Conservation (phyloP, 164 flowering plant genomes). For the Kingdonia uniflora region DNA sequence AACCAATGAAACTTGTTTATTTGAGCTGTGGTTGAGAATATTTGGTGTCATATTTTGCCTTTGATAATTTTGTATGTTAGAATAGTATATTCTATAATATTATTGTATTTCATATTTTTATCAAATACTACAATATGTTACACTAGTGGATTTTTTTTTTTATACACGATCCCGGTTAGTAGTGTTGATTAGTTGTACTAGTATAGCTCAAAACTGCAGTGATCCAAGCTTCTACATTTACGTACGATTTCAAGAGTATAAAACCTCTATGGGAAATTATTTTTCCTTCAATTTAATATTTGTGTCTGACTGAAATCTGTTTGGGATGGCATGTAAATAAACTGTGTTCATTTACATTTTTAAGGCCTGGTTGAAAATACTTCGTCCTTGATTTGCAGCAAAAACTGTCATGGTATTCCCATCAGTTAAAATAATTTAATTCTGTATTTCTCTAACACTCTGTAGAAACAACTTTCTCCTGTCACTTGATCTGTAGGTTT, state of each 20-base stretch:
- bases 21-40: neutral
- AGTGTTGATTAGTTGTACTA: neutral
- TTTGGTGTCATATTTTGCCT: neutral
- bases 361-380: neutral
- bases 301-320: too few relatives aligned
- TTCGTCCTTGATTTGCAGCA: neutral
- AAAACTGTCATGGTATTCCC: neutral
- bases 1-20: neutral
- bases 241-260: neutral
- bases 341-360: neutral
- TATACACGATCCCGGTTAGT: neutral
- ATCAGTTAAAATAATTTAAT: neutral
- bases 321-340: neutral
- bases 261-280: neutral
- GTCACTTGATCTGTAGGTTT: conserved; percentile 43
- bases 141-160: neutral
- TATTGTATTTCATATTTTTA: neutral
- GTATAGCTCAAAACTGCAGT: neutral
- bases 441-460: neutral
- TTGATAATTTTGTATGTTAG: neutral
- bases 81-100: neutral
- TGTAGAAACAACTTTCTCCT: neutral
- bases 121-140: neutral
- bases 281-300: neutral
- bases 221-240: neutral